Conservation (phyloP, 306 rosid genomes). For the Casuarina equisetifolia region DNA sequence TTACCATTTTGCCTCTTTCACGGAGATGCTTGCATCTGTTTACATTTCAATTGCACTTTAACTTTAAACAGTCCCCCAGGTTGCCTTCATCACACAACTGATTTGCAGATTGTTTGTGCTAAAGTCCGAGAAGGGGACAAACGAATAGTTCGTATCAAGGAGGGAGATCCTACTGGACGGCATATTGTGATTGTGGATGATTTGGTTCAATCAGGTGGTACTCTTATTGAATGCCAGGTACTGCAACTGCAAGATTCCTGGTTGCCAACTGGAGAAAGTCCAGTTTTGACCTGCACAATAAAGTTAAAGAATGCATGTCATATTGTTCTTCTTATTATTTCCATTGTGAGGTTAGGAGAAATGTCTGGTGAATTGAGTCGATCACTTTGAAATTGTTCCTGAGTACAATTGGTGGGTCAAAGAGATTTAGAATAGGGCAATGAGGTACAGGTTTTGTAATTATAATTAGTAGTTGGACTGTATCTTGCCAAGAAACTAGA, state of each 20-base stretch:
- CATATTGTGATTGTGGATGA: slow-evolving; percentile 97
- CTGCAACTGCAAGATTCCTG: background rate
- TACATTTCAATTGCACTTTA: background rate
- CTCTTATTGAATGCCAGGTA: slow-evolving; percentile 97
- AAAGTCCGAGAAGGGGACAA: slow-evolving; percentile 98
- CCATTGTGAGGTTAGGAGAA: background rate
- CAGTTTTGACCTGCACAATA: background rate
- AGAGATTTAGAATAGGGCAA: background rate
- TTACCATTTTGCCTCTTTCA: background rate
- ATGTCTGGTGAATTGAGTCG: background rate
- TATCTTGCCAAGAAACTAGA: background rate
- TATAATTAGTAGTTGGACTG: background rate
- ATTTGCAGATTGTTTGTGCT: slow-evolving; percentile 83
- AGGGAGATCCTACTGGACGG: slow-evolving; percentile 84
- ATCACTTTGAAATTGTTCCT: background rate
- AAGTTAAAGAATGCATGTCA: background rate
- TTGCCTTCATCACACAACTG: slow-evolving; percentile 11
- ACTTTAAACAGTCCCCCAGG: background rate
- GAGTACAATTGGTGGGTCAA: background rate
- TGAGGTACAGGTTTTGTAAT: background rate
- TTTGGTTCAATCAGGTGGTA: slow-evolving; percentile 98
- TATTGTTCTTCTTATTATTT: background rate
- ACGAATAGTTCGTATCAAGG: slow-evolving; percentile 88
- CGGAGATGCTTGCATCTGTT: slow-evolving; percentile 17
- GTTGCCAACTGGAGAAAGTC: background rate